Conservation (phyloP, 371 early-diverging fungal genomes). For the Mortierella sp. region DNA sequence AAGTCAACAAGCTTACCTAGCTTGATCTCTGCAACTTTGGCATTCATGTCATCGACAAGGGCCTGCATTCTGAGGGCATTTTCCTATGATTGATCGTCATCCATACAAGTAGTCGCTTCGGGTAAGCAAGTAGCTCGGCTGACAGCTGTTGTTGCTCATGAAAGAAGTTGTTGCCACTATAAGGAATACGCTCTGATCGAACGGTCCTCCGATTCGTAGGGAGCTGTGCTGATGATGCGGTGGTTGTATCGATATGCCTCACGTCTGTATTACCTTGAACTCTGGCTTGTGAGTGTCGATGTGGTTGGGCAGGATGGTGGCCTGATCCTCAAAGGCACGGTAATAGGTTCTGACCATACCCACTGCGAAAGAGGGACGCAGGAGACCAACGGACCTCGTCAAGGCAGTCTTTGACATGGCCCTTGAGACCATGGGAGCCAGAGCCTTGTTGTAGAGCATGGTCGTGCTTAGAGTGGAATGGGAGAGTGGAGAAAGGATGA, state of each 20-base stretch:
- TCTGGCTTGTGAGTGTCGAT: constrained; percentile 81
- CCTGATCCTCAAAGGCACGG: constrained; percentile 53
- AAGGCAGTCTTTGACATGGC: constrained; percentile 32
- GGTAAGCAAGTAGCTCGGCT: too few relatives aligned
- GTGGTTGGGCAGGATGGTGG: constrained; percentile 52
- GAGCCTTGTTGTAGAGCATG: constrained; percentile 45
- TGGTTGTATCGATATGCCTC: too few relatives aligned
- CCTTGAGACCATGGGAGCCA: constrained; percentile 45
- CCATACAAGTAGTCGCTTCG: too few relatives aligned
- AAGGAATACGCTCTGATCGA: too few relatives aligned
- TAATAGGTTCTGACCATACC: constrained; percentile 51
- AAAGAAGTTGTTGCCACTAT: too few relatives aligned
- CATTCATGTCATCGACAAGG: constrained; percentile 80
- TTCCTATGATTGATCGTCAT: constrained; percentile 75
- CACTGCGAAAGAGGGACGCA: constrained; percentile 49
- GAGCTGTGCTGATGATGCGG: too few relatives aligned
- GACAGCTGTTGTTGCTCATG: too few relatives aligned
- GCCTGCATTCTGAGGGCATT: constrained; percentile 84
- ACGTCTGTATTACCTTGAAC: constrained; percentile 75
- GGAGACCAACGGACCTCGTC: constrained; percentile 28
- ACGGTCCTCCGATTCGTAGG: too few relatives aligned
- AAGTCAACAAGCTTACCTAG: constrained; percentile 63
- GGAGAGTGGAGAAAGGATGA: too few relatives aligned
- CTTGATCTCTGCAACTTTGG: constrained; percentile 76
- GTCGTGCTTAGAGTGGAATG: too few relatives aligned